Evolutionary conservation across 768 basidiomycete genomes (phyloP).

Genomic region (Mycena galericulata): DNA sequence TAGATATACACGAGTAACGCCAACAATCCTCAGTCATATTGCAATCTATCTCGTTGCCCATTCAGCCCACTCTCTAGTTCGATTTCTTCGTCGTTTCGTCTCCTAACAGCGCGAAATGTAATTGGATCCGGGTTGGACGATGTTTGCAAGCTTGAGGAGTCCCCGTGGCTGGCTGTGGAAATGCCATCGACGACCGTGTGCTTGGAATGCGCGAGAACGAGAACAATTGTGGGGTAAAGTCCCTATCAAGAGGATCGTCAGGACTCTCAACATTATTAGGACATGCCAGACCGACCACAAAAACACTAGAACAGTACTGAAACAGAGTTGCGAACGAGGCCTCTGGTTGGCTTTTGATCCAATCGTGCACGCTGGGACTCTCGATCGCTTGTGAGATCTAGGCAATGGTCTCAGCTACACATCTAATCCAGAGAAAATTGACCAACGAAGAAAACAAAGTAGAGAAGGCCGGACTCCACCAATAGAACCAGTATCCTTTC

Average conservation of each 20-base stretch:
- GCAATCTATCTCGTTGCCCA: too few relatives aligned
- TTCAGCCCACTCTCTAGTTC: too few relatives aligned
- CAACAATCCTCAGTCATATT: too few relatives aligned
- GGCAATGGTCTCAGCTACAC: background rate
- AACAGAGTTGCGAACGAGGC: slow-evolving; percentile 4
- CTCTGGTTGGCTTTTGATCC: background rate
- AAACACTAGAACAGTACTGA: slow-evolving; percentile 14
- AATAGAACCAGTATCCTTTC: slow-evolving; percentile 19
- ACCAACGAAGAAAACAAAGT: slow-evolving; percentile 23
- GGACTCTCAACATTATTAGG: background rate
- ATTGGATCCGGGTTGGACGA: too few relatives aligned
- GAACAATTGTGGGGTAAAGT: slow-evolving; percentile 17
- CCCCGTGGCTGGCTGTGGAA: too few relatives aligned
- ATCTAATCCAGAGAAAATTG: background rate
- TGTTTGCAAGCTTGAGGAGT: too few relatives aligned
- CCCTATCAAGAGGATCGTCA: slow-evolving; percentile 2
- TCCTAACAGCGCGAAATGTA: too few relatives aligned
- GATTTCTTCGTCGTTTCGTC: too few relatives aligned
- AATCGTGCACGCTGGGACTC: background rate
- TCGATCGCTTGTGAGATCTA: slow-evolving; percentile 1
- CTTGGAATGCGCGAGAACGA: slow-evolving; percentile 25
- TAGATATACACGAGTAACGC: too few relatives aligned
- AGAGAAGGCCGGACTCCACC: slow-evolving; percentile 20
- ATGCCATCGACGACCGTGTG: too few relatives aligned
- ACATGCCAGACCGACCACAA: slow-evolving; percentile 10